phyloP scores from a whole-genome alignment of 768 basidiomycete species.

The Phanerochaete sordida region DNA sequence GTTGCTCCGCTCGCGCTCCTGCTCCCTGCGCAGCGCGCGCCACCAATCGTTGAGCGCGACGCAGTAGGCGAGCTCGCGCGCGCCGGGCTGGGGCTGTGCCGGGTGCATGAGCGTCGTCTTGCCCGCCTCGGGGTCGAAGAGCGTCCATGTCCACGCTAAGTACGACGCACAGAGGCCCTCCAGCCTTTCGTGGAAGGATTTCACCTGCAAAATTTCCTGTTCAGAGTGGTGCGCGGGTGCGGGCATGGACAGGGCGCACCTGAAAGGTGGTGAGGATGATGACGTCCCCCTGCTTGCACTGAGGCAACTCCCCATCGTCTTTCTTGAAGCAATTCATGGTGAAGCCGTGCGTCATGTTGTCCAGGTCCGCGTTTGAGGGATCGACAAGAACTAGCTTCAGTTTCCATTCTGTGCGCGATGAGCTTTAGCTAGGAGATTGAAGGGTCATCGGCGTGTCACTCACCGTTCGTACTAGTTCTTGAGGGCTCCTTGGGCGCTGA shows the following conservation, averaged over 20 bases:
- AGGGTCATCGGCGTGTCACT: background rate
- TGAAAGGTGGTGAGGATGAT: constrained; percentile 15
- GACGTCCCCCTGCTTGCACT: constrained; percentile 49
- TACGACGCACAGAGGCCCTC: constrained; percentile 41
- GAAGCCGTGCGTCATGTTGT: constrained; percentile 22
- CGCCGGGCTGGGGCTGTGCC: constrained; percentile 28
- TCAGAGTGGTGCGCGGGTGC: background rate
- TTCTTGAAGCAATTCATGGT: constrained; percentile 50
- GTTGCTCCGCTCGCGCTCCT: background rate
- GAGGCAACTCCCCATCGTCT: constrained; percentile 19
- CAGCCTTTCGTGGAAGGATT: constrained; percentile 22
- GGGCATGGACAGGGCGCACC: constrained; percentile 5
- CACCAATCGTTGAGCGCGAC: constrained; percentile 27
- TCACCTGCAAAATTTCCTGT: too few species aligned
- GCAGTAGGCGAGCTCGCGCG: constrained; percentile 20
- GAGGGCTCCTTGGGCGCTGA: background rate
- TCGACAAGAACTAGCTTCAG: constrained; percentile 48
- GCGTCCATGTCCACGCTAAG: constrained; percentile 51
- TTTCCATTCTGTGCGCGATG: constrained; percentile 38
- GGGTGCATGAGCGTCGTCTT: constrained; percentile 33
- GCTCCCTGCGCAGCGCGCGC: constrained; percentile 14
- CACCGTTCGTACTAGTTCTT: background rate
- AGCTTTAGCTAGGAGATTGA: too few species aligned
- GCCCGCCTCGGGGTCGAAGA: constrained; percentile 41
- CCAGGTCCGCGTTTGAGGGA: constrained; percentile 41